Base-by-base conservation (phyloP, 78 protist species). In the Dictyostelium capitatum region DNA sequence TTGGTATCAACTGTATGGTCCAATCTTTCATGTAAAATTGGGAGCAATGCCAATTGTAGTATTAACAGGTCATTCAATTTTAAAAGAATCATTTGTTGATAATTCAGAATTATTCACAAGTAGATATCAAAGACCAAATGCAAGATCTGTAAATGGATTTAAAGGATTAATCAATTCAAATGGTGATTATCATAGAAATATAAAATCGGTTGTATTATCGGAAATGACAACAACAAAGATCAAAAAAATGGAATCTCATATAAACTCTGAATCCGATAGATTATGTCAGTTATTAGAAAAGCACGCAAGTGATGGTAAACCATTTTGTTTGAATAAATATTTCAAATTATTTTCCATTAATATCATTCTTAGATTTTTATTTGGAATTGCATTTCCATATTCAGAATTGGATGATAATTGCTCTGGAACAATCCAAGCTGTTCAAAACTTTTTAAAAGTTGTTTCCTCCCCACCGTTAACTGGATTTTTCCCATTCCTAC, bases 151-250 rank as follows among this genome's bases (percentile, higher is more conserved):
- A 6, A 79, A 79, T 51, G 50, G 43, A 1, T 67, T 30, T 32
- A 67, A 67, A 67, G 75, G 75, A 67, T 32, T 79, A 59, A 56
- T 37, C 1, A 54, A 32, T 64, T 59, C 84, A 2, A 87, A 87
- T 77, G 93, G 93, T 8, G 85, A 56, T 0, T 72, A 87, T 64
- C 80, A 82, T 75, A 87, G 30, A 17, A 74, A 74, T n/a, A 17
- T 77, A 19, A 74, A 70, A 51, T 25, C 57, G 0, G 28, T 87
- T 11, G 32, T 77, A 0, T 4, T 64, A 4, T 23, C 30, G 12
- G 84, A 80, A 12, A 28, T 87, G 28, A 74, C 83, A 0, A 37
- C 62, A 4, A n/a, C 72, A 37, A 59, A 50, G 51, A 19, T 50
- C 0, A 77, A 67, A 47, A n/a, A 77, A 11, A 17, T 77, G 51